Conservation (phyloP, 495 filamentous ascomycete genomes). For the Talaromyces proteolyticus region DNA sequence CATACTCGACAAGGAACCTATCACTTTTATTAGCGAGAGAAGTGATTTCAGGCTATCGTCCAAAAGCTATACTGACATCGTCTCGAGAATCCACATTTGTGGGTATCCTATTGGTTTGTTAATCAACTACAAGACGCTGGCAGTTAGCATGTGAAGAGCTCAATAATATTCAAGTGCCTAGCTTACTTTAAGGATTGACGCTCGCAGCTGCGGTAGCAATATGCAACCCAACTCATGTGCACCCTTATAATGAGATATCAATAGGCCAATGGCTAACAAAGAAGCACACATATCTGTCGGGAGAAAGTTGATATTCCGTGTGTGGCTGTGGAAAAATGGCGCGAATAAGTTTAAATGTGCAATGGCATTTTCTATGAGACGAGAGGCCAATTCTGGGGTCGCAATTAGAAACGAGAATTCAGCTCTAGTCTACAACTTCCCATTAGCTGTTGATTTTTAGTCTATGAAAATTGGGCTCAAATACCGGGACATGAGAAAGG, state of each 20-base stretch:
- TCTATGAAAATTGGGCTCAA: background rate
- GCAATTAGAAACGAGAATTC: background rate
- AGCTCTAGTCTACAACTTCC: background rate
- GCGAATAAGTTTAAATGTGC: background rate
- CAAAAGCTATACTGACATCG: background rate
- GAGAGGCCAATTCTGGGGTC: background rate
- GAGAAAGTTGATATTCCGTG: background rate
- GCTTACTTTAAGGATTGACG: background rate
- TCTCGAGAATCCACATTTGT: background rate
- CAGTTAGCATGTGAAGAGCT: background rate
- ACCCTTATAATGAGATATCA: background rate
- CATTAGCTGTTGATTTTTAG: background rate
- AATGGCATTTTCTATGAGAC: background rate
- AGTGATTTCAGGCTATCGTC: background rate
- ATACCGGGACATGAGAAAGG: background rate
- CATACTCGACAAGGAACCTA: background rate
- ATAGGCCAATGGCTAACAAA: background rate
- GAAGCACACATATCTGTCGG: background rate
- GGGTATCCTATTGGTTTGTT: background rate
- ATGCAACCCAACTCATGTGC: background rate
- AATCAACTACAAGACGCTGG: background rate
- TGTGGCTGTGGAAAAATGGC: background rate
- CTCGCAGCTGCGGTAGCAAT: background rate
- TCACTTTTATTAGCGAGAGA: background rate
- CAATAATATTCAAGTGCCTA: background rate